A percentile compares a stretch with the other conserved stretches of the same genome.
These are phyloP conservation scores for Penicillium paxilli DNA, from an alignment of 495 filamentous ascomycete species.

Conservation along the genomic window DNA sequence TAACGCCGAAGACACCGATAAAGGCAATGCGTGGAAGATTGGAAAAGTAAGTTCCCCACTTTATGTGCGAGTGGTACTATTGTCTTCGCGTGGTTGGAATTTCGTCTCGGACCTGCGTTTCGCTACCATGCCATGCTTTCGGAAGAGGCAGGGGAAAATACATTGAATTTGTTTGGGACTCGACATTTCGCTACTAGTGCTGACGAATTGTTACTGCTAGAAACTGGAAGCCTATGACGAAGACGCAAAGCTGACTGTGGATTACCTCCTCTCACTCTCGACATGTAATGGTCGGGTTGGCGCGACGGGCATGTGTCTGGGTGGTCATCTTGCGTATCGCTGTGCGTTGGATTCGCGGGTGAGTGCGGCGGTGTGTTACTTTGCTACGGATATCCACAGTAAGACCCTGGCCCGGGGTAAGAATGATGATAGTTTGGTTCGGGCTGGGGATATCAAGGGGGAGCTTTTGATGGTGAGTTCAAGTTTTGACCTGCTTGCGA, in stretches of 20 bases:
- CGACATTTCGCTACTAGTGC: too few species aligned
- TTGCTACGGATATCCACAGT: conserved; percentile 88
- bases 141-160: too few species aligned
- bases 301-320: conserved; percentile 92
- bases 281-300: conserved; percentile 88
- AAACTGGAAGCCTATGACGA: conserved; percentile 87
- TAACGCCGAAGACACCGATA: conserved; percentile 83
- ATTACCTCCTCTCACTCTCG: conserved; percentile 67
- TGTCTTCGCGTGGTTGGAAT: too few species aligned
- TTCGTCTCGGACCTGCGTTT: too few species aligned
- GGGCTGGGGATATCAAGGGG: conserved; percentile 73
- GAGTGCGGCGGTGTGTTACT: conserved; percentile 79
- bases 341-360: conserved; percentile 78
- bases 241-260: conserved; percentile 73
- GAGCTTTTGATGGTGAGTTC: conserved; percentile 66
- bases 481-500: too few species aligned
- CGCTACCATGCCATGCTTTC: background rate
- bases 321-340: conserved; percentile 85
- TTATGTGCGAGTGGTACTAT: too few species aligned
- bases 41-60: conserved; percentile 55
- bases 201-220: too few species aligned
- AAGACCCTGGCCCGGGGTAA: conserved; percentile 70
- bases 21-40: conserved; percentile 84
- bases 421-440: conserved; percentile 63
- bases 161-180: too few species aligned